These are phyloP conservation scores for Sporothrix pseudoabietina DNA, from an alignment of 2,329 filamentous ascomycete species.

Conservation along the genomic window DNA sequence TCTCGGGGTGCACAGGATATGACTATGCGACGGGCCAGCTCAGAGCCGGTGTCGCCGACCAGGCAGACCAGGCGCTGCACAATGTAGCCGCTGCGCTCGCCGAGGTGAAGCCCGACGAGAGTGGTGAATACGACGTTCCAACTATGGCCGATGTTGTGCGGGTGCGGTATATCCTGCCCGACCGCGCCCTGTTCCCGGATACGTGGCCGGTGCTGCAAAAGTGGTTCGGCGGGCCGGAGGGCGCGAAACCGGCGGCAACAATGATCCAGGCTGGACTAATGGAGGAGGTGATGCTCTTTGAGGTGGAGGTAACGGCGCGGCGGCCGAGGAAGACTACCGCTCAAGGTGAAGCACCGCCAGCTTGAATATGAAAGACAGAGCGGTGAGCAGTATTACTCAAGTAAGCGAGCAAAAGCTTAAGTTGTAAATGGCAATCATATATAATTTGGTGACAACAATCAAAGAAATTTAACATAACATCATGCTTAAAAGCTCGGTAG, in stretches of 20 bases:
- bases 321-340: conserved; percentile 17
- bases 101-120: conserved; percentile 45
- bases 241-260: conserved; percentile 55
- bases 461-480: background rate
- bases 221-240: conserved; percentile 52
- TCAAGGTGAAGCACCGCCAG: background rate
- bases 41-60: conserved; percentile 46
- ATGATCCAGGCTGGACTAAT: conserved; percentile 56
- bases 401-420: background rate
- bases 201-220: conserved; percentile 54
- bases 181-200: conserved; percentile 50
- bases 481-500: background rate
- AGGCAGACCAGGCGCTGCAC: conserved; percentile 53
- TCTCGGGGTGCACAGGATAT: conserved; percentile 58
- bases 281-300: conserved; percentile 51
- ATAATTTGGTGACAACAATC: background rate
- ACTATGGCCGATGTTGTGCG: conserved; percentile 52
- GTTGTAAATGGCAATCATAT: no score
- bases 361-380: background rate
- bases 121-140: background rate
- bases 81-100: conserved; percentile 52
- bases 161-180: conserved; percentile 55
- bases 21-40: conserved; percentile 53
- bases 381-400: background rate
- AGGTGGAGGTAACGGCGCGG: conserved; percentile 43